Evolutionary conservation across 805 yeast genomes (phyloP).

Genomic region (Candida silvatica): DNA sequence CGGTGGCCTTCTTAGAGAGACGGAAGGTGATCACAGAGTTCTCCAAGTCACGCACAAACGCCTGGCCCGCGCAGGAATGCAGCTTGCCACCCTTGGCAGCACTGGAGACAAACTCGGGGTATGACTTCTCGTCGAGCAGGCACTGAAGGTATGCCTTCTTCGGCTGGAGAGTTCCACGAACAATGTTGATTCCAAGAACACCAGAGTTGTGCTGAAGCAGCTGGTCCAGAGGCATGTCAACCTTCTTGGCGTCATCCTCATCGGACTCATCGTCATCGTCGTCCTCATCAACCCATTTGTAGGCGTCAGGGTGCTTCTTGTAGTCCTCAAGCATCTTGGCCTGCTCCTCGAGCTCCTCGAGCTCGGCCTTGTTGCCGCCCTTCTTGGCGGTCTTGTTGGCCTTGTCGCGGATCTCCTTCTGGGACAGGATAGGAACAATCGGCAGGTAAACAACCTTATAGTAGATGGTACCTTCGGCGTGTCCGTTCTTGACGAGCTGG

Average conservation of each 20-base stretch:
- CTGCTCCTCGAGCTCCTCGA: conserved; percentile 36
- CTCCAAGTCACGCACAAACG: conserved; percentile 63
- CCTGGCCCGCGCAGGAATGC: conserved; percentile 40
- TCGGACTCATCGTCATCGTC: conserved; percentile 27
- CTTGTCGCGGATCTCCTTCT: conserved; percentile 42
- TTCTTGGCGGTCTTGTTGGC: conserved; percentile 33
- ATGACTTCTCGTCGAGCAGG: conserved; percentile 54
- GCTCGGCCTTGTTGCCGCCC: conserved; percentile 27
- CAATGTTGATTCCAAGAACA: conserved; percentile 44
- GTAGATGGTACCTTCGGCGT: conserved; percentile 35
- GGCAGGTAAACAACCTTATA: conserved; percentile 62
- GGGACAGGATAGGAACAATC: conserved; percentile 51
- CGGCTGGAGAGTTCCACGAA: conserved; percentile 40
- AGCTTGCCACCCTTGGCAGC: conserved; percentile 39
- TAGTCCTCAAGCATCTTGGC: conserved; percentile 39
- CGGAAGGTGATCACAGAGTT: conserved; percentile 52
- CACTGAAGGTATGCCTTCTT: conserved; percentile 43
- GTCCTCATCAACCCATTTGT: conserved; percentile 51
- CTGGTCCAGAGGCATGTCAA: conserved; percentile 40
- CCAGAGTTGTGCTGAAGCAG: conserved; percentile 54
- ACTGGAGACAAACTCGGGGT: conserved; percentile 48
- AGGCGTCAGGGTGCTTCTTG: conserved; percentile 50
- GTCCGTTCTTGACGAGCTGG: conserved; percentile 7
- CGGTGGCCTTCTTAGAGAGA: conserved; percentile 42
- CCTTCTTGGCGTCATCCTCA: conserved; percentile 28